Percentiles rank a stretch among this genome's conserved stretches.
phyloP scores from a whole-genome alignment of 768 basidiomycete species.

The Porphyrellus cyaneotinctus region DNA sequence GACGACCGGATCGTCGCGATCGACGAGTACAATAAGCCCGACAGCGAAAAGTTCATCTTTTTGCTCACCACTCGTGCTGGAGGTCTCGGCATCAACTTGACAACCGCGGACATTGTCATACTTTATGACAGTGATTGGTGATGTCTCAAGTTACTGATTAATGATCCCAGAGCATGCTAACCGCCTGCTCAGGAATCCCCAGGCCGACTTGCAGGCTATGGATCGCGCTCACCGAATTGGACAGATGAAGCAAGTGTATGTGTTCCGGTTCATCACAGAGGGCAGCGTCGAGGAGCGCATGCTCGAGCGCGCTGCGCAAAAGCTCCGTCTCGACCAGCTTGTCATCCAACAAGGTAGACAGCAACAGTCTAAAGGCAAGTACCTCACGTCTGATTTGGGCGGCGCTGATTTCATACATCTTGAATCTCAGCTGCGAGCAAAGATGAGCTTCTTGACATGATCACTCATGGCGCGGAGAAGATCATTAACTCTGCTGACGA shows the following conservation, averaged over 20 bases:
- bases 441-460: slow-evolving; percentile 97
- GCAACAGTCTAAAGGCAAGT: slow-evolving; percentile 70
- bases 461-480: slow-evolving; percentile 94
- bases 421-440: slow-evolving; percentile 73
- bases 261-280: slow-evolving; percentile 81
- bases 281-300: slow-evolving; percentile 92
- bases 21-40: slow-evolving; percentile 95
- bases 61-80: slow-evolving; percentile 94
- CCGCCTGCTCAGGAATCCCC: slow-evolving; percentile 73
- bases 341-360: slow-evolving; percentile 95
- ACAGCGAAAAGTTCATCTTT: slow-evolving; percentile 94
- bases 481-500: slow-evolving; percentile 81
- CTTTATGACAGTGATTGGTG: slow-evolving; percentile 97
- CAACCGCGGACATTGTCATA: slow-evolving; percentile 91
- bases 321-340: slow-evolving; percentile 89
- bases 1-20: slow-evolving; percentile 95
- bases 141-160: slow-evolving; percentile 12
- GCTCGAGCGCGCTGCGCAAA: slow-evolving; percentile 88
- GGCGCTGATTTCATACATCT: neutral
- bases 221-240: slow-evolving; percentile 97
- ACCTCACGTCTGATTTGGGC: neutral
- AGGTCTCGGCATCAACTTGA: slow-evolving; percentile 94
- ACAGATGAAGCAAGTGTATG: slow-evolving; percentile 85
- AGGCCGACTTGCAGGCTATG: slow-evolving; percentile 98
- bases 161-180: neutral